Conservation (phyloP, 768 basidiomycete species). For the Dentipellis sp. region DNA sequence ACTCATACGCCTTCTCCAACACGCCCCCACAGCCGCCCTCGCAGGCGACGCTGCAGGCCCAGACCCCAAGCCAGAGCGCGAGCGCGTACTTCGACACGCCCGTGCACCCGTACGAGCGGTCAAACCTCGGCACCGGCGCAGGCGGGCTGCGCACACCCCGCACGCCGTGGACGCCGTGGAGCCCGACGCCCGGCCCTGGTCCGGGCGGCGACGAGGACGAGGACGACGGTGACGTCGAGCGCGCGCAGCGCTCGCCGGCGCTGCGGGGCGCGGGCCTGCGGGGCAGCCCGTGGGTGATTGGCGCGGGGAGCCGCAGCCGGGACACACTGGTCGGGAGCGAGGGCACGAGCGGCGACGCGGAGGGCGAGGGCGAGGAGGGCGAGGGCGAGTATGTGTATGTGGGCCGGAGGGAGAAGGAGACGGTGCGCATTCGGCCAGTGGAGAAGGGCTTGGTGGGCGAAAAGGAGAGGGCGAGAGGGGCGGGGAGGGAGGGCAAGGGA, state of each 20-base stretch:
- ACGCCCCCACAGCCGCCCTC: constrained; percentile 5
- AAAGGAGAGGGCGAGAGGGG: background rate
- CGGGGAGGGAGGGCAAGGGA: background rate
- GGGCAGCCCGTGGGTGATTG: background rate
- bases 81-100: background rate
- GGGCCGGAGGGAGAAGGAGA: background rate
- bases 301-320: background rate
- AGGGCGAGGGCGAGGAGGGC: background rate
- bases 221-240: constrained; percentile 14
- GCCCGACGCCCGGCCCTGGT: background rate
- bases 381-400: background rate
- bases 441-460: constrained; percentile 10
- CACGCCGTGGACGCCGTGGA: background rate
- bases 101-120: background rate
- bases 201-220: background rate
- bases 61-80: background rate
- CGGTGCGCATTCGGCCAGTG: background rate
- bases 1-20: constrained; percentile 13
- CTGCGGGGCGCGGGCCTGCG: constrained; percentile 6
- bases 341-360: constrained; percentile 4
- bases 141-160: background rate
- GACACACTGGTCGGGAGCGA: background rate
- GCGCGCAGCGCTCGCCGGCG: constrained; percentile 7
- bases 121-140: background rate
- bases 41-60: background rate